Conservation (phyloP, 2,329 filamentous ascomycete genomes). For the Myriangium duriaei region DNA sequence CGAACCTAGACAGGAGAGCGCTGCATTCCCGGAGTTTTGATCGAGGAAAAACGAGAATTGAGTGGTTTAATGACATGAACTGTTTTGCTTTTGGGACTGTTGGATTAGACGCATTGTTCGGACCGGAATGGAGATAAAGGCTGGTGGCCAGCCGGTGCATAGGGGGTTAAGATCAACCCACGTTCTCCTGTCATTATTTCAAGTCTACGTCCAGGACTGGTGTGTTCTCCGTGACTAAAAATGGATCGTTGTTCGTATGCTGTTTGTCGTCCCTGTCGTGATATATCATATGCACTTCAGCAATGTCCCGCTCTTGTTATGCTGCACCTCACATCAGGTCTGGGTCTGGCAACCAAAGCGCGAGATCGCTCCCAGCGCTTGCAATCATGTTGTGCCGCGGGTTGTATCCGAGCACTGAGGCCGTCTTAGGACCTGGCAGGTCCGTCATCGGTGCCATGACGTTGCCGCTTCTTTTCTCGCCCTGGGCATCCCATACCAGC, state of each 20-base stretch:
- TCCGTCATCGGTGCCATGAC: conserved; percentile 51
- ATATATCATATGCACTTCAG: no score
- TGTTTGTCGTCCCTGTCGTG: no score
- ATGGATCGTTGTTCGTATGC: no score
- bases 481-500: conserved; percentile 72
- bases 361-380: conserved; percentile 69
- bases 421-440: conserved; percentile 51
- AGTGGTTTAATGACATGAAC: not conserved
- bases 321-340: conserved; percentile 21
- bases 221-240: no score
- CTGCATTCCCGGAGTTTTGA: conserved; percentile 8
- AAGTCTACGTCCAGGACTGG: no score
- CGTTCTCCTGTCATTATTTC: no score
- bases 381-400: conserved; percentile 86
- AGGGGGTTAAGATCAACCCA: conserved; percentile 3
- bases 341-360: conserved; percentile 36
- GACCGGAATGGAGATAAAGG: no score
- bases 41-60: not conserved
- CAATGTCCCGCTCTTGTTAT: no score
- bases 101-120: conserved; percentile 1
- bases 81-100: not conserved
- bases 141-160: conserved; percentile 1
- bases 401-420: conserved; percentile 73
- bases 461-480: conserved; percentile 40
- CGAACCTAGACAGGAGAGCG: conserved; percentile 3